Base-by-base conservation (phyloP, 2,329 filamentous ascomycete species). In the Bertia moriformis region DNA sequence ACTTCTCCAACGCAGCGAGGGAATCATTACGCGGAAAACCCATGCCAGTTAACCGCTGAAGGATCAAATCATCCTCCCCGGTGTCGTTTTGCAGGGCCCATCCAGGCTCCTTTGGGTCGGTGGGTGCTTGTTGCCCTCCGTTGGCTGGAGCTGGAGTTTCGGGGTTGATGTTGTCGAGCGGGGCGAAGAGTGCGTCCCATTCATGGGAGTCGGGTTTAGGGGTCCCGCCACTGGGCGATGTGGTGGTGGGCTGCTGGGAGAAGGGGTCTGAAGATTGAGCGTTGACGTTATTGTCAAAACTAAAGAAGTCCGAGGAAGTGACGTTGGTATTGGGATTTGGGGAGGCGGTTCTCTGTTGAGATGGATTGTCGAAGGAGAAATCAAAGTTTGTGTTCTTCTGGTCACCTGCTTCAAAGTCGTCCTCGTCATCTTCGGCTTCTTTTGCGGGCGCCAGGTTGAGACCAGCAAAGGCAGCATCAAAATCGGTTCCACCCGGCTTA, bases 21-120 rank as follows among this genome's bases (percentile, higher is more conserved):
- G 71, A 72, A 22, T 72, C 66, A 12, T 63, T 61, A 14, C 75
- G 59, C 4, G 64, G 56, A 49, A 73, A 79, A 0, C 75, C 75
- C 73, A 79, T 79, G 1, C 66, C 65, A 2, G 73, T 79, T 55
- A 80, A 48, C 39, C 73, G 62, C 58, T 79, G 75, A 47, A 80
- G 52, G 35, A 78, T 76, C 22, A 71, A 67, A 51, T 79, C 75
- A 50, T 80, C 75, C 48, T 78, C 71, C 46, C 73, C 73, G 1
- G 69, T 69, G 18, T 72, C 68, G n/a, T 59, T 61, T 45, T 62
- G 69, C 38, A 78, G 58, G 5, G 73, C 73, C 49, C 73, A 63
- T 14, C 70, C 70, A 18, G 72, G 58, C 36, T 58, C 48, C 15
- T 35, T 35, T 7, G 12, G 10, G 7, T 35, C 32, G 7, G 12